Evolutionary conservation across 768 basidiomycete species (phyloP).

Genomic region (Psilocybe tampanensis): DNA sequence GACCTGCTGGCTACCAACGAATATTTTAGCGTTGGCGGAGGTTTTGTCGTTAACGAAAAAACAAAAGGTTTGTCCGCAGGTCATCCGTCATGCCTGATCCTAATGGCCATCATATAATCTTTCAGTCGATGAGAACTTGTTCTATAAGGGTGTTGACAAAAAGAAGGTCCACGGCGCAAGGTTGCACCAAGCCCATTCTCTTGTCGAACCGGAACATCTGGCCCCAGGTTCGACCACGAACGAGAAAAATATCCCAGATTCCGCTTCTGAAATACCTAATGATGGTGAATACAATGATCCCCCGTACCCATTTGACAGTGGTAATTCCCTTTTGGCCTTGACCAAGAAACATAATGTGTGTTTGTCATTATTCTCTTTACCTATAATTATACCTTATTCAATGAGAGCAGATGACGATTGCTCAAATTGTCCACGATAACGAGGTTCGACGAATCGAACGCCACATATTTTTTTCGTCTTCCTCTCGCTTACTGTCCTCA

Average conservation of each 20-base stretch:
- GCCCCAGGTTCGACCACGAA: slow-evolving; percentile 2
- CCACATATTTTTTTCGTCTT: no score
- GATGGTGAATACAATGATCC: slow-evolving; percentile 50
- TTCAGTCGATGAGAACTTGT: slow-evolving; percentile 88
- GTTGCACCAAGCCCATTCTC: slow-evolving; percentile 62
- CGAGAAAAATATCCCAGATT: background rate
- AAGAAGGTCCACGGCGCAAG: slow-evolving; percentile 77
- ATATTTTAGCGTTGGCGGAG: slow-evolving; percentile 93
- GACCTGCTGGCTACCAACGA: slow-evolving; percentile 92
- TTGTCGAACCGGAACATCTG: slow-evolving; percentile 36
- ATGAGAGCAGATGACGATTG: slow-evolving; percentile 78
- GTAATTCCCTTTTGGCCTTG: slow-evolving; percentile 70
- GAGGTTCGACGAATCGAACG: slow-evolving; percentile 45
- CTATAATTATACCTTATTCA: slow-evolving; percentile 6
- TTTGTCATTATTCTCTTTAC: slow-evolving; percentile 13
- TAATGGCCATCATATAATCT: background rate
- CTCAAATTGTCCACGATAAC: slow-evolving; percentile 93
- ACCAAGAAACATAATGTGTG: slow-evolving; percentile 84
- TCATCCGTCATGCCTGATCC: background rate
- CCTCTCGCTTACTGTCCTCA: background rate
- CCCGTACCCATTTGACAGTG: slow-evolving; percentile 83
- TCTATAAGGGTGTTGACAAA: slow-evolving; percentile 92
- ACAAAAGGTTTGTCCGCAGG: slow-evolving; percentile 64
- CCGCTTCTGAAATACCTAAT: background rate
- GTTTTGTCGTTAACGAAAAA: slow-evolving; percentile 94